Evolutionary conservation across 192 early-diverging fungal species (phyloP), one percentile per base, ranked within the genome.

Genomic region (Gryganskiella cystojenkinii): DNA sequence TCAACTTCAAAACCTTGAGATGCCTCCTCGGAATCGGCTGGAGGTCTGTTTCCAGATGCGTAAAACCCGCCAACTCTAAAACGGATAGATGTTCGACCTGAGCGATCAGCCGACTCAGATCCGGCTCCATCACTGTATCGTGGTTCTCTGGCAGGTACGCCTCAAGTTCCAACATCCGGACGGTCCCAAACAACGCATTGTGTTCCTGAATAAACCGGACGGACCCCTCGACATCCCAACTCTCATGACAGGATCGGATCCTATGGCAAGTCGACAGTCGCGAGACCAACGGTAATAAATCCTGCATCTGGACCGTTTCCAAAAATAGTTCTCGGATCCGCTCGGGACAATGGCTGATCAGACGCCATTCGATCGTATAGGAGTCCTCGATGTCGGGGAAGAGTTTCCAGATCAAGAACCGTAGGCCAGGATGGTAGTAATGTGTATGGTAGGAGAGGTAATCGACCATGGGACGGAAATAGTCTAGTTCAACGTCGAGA

Each of bases 261-360:
- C 67, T 44, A 20, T 78, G 61, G 0, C 68, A 54, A 0, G 47
- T 43, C 4, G 51, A 24, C 17, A 78, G 56, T 52, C 37, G 46
- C 1, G 74, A 33, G 3, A 57, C 67, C 7, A 78, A 20, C 2
- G 61, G 56, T 0, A 61, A 27, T 49, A 78, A 49, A 31, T 78
- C 56, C 56, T 78, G 66, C 4, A 78, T 27, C 14, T 78, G 61
- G n/a, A 78, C 74, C 17, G 60, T 78, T 31, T 78, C 74, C 31
- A 78, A 20, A 22, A 53, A 78, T 0, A 78, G 55, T 45, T 78
- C 74, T 13, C 74, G 74, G 15, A 78, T 78, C 19, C 74, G 60
- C 6, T 64, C 74, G 14, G 74, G 74, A 10, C 34, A 57, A 24
- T 78, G 74, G 7, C 42, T 63, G 33, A 78, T 53, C 2, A 78